Base-by-base conservation (phyloP, 2,329 filamentous ascomycete genomes). In the Chaetomium globosum region DNA sequence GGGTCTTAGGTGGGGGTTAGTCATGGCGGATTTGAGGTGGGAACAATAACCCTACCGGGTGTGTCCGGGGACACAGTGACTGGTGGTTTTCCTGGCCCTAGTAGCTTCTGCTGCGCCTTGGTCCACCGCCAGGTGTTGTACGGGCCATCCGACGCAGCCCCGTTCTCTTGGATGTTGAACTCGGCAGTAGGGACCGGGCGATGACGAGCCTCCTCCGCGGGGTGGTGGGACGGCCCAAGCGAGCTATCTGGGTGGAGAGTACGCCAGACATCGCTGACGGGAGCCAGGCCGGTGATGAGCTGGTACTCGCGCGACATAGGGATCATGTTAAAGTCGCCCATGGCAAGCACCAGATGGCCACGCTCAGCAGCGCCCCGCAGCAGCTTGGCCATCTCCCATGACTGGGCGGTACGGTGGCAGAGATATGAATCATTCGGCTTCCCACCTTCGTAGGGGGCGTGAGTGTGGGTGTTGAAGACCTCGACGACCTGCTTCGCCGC, bases 271-370 rank as follows among this genome's bases (percentile, higher is more conserved):
- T 99, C 95, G 53, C 84, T 85, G 31, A 96, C 89, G 16, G 89
- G 89, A 10, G 89, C 87, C 74, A 93, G 89, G 3, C 88, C 86
- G 64, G 89, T 91, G 71, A 99, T 89, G 69, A 98, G 83, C 61
- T 88, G 86, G 79, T 98, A 92, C 36, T 91, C 89, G 67, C 97
- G 86, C 30, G 92, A 96, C 49, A 89, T 78, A 0, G 95, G 95
- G n/a, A 92, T 81, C 90, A 97, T 96, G 79, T 98, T 98, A 80
- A 98, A 97, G 80, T 98, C 95, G 30, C 95, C 95, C 61, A 97
- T 80, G 6, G 89, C 93, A 52, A 98, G 81, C 59, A 93, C 93
- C 33, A 98, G 82, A 75, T 94, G 91, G 7, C 93, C 92, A 16
- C 89, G 83, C 71, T 93, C 90, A 1, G 88, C 85, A 53, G 94